Conservation (phyloP, 2,329 filamentous ascomycete species). For the Claviceps digitariae region DNA sequence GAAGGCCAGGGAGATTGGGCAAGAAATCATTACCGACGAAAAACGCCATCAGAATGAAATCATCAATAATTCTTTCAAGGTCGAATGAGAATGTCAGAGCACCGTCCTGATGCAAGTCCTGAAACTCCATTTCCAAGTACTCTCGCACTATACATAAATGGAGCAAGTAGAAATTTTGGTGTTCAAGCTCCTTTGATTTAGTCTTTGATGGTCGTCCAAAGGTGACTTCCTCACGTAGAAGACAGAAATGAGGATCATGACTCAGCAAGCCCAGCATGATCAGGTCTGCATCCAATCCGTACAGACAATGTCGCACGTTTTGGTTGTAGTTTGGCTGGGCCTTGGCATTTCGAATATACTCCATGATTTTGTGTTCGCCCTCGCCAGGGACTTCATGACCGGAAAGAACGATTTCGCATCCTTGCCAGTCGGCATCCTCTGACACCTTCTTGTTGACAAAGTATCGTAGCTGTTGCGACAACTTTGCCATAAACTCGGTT, state of each 20-base stretch:
- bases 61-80: conserved; percentile 92
- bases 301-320: conserved; percentile 91
- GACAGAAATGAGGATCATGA: conserved; percentile 95
- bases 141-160: conserved; percentile 96
- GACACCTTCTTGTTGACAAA: conserved; percentile 99
- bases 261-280: conserved; percentile 98
- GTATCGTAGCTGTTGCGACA: conserved; percentile 89
- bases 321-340: conserved; percentile 85
- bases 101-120: conserved; percentile 68
- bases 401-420: conserved; percentile 87
- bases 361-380: conserved; percentile 99
- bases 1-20: conserved; percentile 86
- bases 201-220: conserved; percentile 79
- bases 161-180: conserved; percentile 96
- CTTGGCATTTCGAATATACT: conserved; percentile 96
- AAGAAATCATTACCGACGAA: conserved; percentile 99
- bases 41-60: conserved; percentile 99
- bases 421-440: conserved; percentile 95
- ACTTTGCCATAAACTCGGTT: conserved; percentile 94
- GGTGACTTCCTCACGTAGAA: conserved; percentile 93
- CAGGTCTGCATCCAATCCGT: conserved; percentile 90
- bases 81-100: conserved; percentile 69
- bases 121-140: conserved; percentile 93
- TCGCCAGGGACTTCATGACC: conserved; percentile 97
- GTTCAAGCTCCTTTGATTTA: conserved; percentile 92